Conservation (phyloP, 495 filamentous ascomycete genomes). For the Podospora pseudopauciseta region DNA sequence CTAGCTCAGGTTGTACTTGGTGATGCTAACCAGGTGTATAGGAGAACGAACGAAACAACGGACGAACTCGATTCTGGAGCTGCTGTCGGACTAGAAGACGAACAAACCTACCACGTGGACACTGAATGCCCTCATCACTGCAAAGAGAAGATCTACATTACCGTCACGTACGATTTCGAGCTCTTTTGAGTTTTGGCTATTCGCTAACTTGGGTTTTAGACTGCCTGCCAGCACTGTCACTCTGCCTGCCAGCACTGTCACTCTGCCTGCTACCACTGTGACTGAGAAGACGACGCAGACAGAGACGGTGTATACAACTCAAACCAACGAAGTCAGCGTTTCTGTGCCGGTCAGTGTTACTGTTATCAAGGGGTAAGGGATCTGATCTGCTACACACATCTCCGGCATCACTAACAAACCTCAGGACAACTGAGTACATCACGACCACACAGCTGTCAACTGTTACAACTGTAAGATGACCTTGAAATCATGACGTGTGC, state of each 20-base stretch:
- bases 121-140: not conserved
- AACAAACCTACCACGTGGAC: not conserved
- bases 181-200: not conserved
- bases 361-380: conserved; percentile 12
- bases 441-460: conserved; percentile 22
- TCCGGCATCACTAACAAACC: not conserved
- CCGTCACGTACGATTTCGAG: not conserved
- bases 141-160: not conserved
- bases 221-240: conserved; percentile 1
- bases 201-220: not conserved
- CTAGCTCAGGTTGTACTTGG: conserved; percentile 23
- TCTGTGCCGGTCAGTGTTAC: conserved; percentile 18
- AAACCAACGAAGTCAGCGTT: conserved; percentile 10
- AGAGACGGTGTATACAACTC: conserved; percentile 14
- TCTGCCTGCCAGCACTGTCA: conserved; percentile 7
- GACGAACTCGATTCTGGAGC: not conserved
- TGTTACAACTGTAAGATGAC: conserved; percentile 22
- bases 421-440: conserved; percentile 22
- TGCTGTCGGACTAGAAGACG: not conserved
- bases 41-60: conserved; percentile 18
- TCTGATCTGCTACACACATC: not conserved
- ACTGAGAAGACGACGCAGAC: conserved; percentile 11
- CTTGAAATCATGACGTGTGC: not conserved
- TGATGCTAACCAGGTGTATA: conserved; percentile 13
- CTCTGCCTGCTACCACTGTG: conserved; percentile 2